Evolutionary conservation across 129 eudicot species (phyloP), one percentile per base, ranked within the genome.

Genomic region (Helianthus tuberosus): DNA sequence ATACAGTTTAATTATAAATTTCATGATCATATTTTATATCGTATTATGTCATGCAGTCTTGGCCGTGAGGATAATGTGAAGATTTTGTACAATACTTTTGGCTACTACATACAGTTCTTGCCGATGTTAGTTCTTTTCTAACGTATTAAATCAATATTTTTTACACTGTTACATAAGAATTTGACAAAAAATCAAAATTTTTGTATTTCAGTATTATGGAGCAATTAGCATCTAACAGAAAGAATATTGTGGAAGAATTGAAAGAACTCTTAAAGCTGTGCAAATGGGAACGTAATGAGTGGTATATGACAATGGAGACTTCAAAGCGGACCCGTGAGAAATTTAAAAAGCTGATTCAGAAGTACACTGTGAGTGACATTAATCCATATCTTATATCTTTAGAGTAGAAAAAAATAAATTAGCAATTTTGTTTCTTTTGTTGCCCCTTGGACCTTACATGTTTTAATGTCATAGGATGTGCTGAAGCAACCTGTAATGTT

Each of bases 61-160:
- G 80, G 62, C 71, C 89, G 84, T 66, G 79, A 68, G 78, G 91
- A 90, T 54, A 90, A 77, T 73, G 17, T 81, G 68, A 89, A 86
- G 81, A 79, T 94, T 73, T 80, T 94, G 5, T 94, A 94, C 87
- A 94, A 94, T 74, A 74, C 84, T 10, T 90, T 88, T 72, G 98
- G 97, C 74, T 90, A 86, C 86, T 91, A 91, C 80, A 71, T 84
- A 44, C 99, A 94, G 54, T 84, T 79, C 72, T 66, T 90, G 77
- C 98, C 98, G 54, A 75, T 39, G 98, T 94, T 66, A 85, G 87
- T 71, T 51, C 14, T 46, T 27, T 61, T 17, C 20, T 66, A 16
- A 15, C 36, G 23, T 15, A 12, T 66, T 47, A 59, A 14, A 20
- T 47, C 41, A 20, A 9, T 63, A 39, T n/a, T 64, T 13, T 54